Conservation (phyloP, 441 rosid species). For the Sinapis alba region DNA sequence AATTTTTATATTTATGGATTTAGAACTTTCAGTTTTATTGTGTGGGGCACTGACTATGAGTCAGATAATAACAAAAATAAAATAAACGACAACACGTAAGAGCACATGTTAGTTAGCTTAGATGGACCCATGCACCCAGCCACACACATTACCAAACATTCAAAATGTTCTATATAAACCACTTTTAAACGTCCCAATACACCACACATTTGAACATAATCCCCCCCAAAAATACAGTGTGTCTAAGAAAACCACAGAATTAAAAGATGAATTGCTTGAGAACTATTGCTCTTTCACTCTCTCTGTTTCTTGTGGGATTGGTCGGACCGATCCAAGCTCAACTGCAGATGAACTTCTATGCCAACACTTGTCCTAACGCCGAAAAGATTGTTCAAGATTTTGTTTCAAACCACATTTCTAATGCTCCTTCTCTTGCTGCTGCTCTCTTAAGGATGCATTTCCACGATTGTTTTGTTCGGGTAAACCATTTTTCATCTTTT, state of each 20-base stretch:
- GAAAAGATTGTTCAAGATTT: constrained; percentile 63
- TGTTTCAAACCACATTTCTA: constrained; percentile 58
- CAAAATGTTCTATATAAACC: constrained; percentile 36
- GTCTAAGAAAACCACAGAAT: background rate
- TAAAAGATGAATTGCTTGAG: constrained; percentile 24
- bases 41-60: background rate
- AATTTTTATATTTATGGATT: background rate
- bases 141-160: constrained; percentile 2
- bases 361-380: constrained; percentile 73
- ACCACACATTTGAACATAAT: constrained; percentile 21
- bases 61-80: background rate
- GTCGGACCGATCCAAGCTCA: constrained; percentile 52
- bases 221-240: constrained; percentile 8
- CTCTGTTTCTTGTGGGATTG: constrained; percentile 40
- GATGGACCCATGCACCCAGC: constrained; percentile 26
- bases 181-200: constrained; percentile 1
- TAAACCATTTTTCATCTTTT: constrained; percentile 26
- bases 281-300: constrained; percentile 24
- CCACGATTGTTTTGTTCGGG: constrained; percentile 89
- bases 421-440: constrained; percentile 77
- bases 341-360: constrained; percentile 56
- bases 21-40: background rate
- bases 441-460: constrained; percentile 79
- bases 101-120: constrained; percentile 41
- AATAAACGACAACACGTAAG: constrained; percentile 22